Base-by-base conservation (phyloP, 2,329 filamentous ascomycete genomes). In the Karstenula rhodostoma region DNA sequence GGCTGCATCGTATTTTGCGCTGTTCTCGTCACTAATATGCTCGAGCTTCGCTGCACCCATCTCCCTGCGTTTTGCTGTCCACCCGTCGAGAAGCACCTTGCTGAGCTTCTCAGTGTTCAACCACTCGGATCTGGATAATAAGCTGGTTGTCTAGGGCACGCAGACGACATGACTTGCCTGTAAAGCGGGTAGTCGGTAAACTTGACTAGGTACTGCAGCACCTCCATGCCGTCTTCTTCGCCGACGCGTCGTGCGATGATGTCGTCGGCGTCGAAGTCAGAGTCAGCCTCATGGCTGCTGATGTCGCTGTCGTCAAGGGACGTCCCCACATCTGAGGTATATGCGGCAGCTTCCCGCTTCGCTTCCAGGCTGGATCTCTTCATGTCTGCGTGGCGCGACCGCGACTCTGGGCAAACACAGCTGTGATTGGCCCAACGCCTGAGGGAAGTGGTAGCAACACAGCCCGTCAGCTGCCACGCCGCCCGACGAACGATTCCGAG, bases 141-240 rank as follows among this genome's bases (percentile, higher is more conserved):
- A 44, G 42, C 2, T 44, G 7, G 19, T 9, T 10, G 29, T 13
- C 35, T 10, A 53, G 22, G 17, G 50, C 4, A 43, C 33, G 25
- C 29, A 33, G 35, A 17, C 13, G 35, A 3, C 10, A 12, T n/a
- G n/a, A 42, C 63, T 61, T 65, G 73, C 71, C 63, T 56, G 44
- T 74, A 59, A 29, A 87, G 62, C 1, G 82, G 79, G 68, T 89
- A 93, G 1, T 80, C 83, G 27, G 81, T 78, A 90, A 90, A 93
- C 60, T 86, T 83, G 23, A 91, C 84, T 1, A 93, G 81, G 69
- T 87, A 92, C 25, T 57, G 67, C 76, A 57, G 3, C 13, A 33
- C 76, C 12, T 73, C 73, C 4, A 78, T 64, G 4, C 70, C 56
- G 9, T 73, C 61, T 1, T 66, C 76, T 67, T 81, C 80, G 19